phyloP scores from a whole-genome alignment of 2,329 filamentous ascomycete species.

The Diplocarpon mali region DNA sequence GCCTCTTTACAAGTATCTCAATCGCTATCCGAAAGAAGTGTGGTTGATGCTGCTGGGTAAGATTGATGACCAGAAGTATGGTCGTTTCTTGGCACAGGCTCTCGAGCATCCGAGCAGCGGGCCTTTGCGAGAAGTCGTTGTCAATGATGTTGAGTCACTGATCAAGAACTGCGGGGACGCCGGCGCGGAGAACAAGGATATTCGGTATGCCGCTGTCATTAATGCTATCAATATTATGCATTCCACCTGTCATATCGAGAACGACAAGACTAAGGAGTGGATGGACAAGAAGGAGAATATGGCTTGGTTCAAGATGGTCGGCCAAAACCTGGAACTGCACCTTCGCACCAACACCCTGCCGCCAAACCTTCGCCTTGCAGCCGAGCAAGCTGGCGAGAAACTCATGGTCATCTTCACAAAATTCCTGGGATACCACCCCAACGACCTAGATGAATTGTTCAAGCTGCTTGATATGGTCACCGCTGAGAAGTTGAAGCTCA shows the following conservation, averaged over 20 bases:
- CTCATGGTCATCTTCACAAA: constrained; percentile 76
- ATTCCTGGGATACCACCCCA: constrained; percentile 62
- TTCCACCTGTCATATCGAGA: constrained; percentile 57
- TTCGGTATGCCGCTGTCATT: constrained; percentile 57
- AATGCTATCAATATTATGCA: constrained; percentile 82
- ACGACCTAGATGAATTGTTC: constrained; percentile 75
- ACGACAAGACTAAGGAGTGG: constrained; percentile 52
- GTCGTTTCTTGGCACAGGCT: constrained; percentile 82
- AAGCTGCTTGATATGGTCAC: constrained; percentile 76
- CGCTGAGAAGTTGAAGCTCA: constrained; percentile 67
- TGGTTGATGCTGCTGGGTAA: constrained; percentile 71
- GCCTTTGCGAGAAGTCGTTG: constrained; percentile 62
- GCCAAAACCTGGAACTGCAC: constrained; percentile 68
- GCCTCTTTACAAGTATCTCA: constrained; percentile 86
- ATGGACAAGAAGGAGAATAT: constrained; percentile 55
- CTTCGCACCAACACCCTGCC: constrained; percentile 61
- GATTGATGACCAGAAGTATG: constrained; percentile 76
- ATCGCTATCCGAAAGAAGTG: constrained; percentile 81
- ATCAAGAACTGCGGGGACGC: constrained; percentile 55
- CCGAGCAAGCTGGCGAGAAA: constrained; percentile 81
- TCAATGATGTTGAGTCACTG: constrained; percentile 61
- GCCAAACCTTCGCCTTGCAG: constrained; percentile 64
- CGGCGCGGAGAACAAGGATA: constrained; percentile 56
- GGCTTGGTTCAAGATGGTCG: constrained; percentile 51
- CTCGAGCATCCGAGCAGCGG: constrained; percentile 65